Evolutionary conservation across 176 grass and related monocot species (phyloP), one percentile per base, ranked within the genome.

Genomic region (Eragrostis curvula): DNA sequence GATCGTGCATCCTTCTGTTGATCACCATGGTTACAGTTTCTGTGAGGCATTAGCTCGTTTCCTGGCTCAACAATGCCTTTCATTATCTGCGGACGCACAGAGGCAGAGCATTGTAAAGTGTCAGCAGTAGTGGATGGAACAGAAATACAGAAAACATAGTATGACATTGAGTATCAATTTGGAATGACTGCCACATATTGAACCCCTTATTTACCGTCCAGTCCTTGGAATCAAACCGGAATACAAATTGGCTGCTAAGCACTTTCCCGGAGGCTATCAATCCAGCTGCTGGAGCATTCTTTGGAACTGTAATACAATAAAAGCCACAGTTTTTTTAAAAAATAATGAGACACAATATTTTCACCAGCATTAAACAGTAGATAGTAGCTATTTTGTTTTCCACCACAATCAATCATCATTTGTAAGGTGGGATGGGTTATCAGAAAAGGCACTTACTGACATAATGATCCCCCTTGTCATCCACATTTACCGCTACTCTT

Each of bases 41-140:
- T 87, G 18, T 88, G 77, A 60, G 89, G 71, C 89, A 91, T 88
- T 28, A 88, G 53, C 52, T 85, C 77, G 27, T 72, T 68, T 21
- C 80, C 81, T 47, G 60, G 59, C 60, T 32, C 28, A 32, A 91
- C 70, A 17, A 71, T 20, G 28, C 79, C 55, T 40, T 58, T 59
- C 85, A 87, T 91, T 46, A 62, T 44, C 89, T 87, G 63, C 32
- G 59, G 70, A 75, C 52, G 66, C 4, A n/a, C n/a, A 36, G 32
- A 36, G 32, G 2, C 16, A 69, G 63, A 85, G 36, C 21, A 78
- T 56, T 23, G 3, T 3, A 70, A 79, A 82, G n/a, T 32, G 68
- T 25, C 45, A 85, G 21, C 14, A 81, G 16, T 17, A 66, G 20
- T 2, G 3, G 7, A 74, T 17, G 4, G 18, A 73, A 43, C 39